Evolutionary conservation across 805 yeast genomes (phyloP).

Genomic region (Candida alai): DNA sequence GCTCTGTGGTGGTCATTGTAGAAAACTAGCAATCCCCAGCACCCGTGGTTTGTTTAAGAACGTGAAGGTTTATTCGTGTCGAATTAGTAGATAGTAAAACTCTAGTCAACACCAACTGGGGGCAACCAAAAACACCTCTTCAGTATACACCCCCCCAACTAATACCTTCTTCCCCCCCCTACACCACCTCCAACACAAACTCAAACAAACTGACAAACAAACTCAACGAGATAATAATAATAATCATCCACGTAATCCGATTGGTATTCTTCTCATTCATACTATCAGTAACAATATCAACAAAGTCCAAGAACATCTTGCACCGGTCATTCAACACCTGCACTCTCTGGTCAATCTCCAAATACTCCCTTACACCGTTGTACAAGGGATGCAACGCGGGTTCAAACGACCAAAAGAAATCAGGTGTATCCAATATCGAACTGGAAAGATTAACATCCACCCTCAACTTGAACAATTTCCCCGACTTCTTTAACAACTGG

Average conservation of each 20-base stretch:
- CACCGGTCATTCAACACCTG: slow-evolving; percentile 92
- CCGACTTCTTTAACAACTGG: slow-evolving; percentile 83
- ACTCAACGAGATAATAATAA: slow-evolving; percentile 74
- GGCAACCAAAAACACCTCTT: too few relatives aligned
- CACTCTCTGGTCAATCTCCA: slow-evolving; percentile 93
- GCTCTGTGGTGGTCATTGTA: too few relatives aligned
- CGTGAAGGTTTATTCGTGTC: too few relatives aligned
- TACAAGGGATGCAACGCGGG: slow-evolving; percentile 94
- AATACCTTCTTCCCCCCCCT: too few relatives aligned
- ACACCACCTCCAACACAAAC: slow-evolving; percentile 50
- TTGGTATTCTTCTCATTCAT: slow-evolving; percentile 92
- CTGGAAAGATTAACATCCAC: slow-evolving; percentile 93
- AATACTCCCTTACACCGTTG: slow-evolving; percentile 81
- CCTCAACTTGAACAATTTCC: slow-evolving; percentile 81
- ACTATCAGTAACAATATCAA: slow-evolving; percentile 89
- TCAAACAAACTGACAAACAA: slow-evolving; percentile 74
- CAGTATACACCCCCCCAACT: too few relatives aligned
- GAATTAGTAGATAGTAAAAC: too few relatives aligned
- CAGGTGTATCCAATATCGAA: slow-evolving; percentile 90
- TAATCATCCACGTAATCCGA: slow-evolving; percentile 85
- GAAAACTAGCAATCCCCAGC: too few relatives aligned
- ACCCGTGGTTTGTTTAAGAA: too few relatives aligned
- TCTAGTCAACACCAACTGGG: too few relatives aligned
- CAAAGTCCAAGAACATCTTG: slow-evolving; percentile 88
- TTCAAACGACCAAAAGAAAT: slow-evolving; percentile 91